Base-by-base conservation (phyloP, 129 eudicot species). In the Flaveria trinervia region DNA sequence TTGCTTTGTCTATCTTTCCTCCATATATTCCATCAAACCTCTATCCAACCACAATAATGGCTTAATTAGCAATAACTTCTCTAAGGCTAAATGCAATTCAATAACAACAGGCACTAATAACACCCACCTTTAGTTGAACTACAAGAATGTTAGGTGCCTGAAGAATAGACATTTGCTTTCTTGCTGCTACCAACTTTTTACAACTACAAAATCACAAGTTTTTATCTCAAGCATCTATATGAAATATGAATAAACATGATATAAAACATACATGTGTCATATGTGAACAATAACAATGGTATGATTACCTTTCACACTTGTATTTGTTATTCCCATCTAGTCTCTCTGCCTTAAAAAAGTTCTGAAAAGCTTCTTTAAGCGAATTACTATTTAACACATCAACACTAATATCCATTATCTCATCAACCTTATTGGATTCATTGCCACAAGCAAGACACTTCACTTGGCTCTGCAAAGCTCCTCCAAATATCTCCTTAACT, bases 71-170 rank as follows among this genome's bases (percentile, higher is more conserved):
- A 59, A 80, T 45, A 55, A 65, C 41, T 41, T 54, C 46, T 43
- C 22, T 11, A 23, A 60, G 14, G 43, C 62, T 6, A 82, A 71
- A 48, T 7, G 15, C 75, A 69, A 20, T 3, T 20, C 11, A 51
- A 55, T 51, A n/a, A 44, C n/a, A 54, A 59, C 17, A 49, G 72
- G 8, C 12, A 73, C 64, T 14, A 36, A 65, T 23, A 43, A 20
- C 4, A 33, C 84, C 23, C 64, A 91, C 99, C 99, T 95, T 95
- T n/a, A 95, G 86, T 79, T 95, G 99, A 49, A 95, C 83, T 23
- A 91, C 99, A 81, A 95, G 97, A 68, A 95, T 90, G 88, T 95
- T 95, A 16, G 99, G 99, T 20, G 97, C 96, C 82, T 91, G 92
- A 77, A 91, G 84, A 72, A 95, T 84, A 7, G 96, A 89, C 99